A percentile compares a stretch with the other conserved stretches of the same genome.
These are phyloP conservation scores for Silene latifolia DNA, from an alignment of 148 eudicot genomes.

Conservation along the genomic window DNA sequence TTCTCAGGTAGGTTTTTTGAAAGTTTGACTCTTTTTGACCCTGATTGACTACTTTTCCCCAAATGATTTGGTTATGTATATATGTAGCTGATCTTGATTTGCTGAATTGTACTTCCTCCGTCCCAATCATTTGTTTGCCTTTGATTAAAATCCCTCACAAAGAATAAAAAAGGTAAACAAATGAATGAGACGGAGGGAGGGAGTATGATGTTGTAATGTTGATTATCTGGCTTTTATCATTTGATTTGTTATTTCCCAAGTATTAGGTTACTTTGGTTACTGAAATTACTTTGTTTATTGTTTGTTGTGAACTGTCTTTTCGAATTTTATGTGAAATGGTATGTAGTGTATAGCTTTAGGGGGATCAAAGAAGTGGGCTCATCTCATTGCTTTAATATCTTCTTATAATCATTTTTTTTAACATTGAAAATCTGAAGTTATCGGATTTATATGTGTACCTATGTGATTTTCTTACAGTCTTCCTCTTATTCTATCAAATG, in stretches of 20 bases:
- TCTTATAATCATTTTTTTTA: not conserved
- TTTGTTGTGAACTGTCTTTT: not conserved
- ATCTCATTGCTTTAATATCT: not conserved
- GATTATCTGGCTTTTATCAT: not conserved
- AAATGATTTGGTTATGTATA: not conserved
- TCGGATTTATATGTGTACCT: not conserved
- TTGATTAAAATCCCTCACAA: too few species aligned
- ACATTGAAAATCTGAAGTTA: not conserved
- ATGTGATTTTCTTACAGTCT: not conserved
- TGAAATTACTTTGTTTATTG: not conserved
- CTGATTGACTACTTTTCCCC: not conserved
- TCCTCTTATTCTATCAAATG: not conserved
- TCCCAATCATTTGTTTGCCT: too few species aligned
- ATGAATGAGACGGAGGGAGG: too few species aligned
- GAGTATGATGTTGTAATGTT: conserved; percentile 2
- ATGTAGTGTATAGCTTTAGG: not conserved
- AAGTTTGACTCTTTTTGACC: conserved; percentile 26
- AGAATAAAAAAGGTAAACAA: too few species aligned
- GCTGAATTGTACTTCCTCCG: too few species aligned
- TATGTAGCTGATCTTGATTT: not conserved
- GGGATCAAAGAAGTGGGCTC: not conserved
- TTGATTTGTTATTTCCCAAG: not conserved
- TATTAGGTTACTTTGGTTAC: too few species aligned
- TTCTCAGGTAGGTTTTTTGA: conserved; percentile 10
- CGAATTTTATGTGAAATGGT: conserved; percentile 7